A percentile compares a stretch with the other conserved stretches of the same genome.
These are phyloP conservation scores for Chara braunii DNA, from an alignment of 139 green algal genomes.

Conservation along the genomic window DNA sequence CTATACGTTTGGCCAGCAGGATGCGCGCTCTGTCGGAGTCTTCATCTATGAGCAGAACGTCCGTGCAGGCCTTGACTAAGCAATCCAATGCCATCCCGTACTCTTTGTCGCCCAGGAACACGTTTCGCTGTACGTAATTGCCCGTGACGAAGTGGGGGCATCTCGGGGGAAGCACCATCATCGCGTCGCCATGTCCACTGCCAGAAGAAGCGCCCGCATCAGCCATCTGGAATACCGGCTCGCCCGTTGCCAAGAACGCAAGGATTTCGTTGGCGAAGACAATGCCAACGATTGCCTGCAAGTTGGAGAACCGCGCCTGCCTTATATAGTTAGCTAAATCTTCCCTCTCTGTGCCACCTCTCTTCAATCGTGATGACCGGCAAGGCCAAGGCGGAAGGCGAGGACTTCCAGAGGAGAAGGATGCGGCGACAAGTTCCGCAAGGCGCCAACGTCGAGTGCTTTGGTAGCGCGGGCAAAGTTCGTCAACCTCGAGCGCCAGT, in stretches of 20 bases:
- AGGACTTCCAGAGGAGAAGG: background rate
- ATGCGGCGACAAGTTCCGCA: too few species aligned
- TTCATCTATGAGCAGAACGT: constrained; percentile 24
- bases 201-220: too few species aligned
- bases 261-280: too few species aligned
- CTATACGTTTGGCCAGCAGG: constrained; percentile 32
- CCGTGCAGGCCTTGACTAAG: constrained; percentile 29
- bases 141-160: constrained; percentile 35
- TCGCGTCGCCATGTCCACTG: too few species aligned
- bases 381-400: background rate
- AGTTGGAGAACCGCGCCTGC: background rate
- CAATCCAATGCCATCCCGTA: constrained; percentile 30
- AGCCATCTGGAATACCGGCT: too few species aligned
- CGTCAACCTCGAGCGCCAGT: too few species aligned
- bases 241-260: too few species aligned
- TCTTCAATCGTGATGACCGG: background rate
- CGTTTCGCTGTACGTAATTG: constrained; percentile 4
- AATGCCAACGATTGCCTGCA: too few species aligned
- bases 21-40: constrained; percentile 17
- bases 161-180: too few species aligned
- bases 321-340: background rate
- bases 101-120: constrained; percentile 29
- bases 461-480: too few species aligned
- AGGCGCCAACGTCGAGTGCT: too few species aligned
- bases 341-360: background rate